A percentile compares a stretch with the other conserved stretches of the same genome.
Conservation (phyloP, 306 rosid genomes). For the Castanospermum australe region DNA sequence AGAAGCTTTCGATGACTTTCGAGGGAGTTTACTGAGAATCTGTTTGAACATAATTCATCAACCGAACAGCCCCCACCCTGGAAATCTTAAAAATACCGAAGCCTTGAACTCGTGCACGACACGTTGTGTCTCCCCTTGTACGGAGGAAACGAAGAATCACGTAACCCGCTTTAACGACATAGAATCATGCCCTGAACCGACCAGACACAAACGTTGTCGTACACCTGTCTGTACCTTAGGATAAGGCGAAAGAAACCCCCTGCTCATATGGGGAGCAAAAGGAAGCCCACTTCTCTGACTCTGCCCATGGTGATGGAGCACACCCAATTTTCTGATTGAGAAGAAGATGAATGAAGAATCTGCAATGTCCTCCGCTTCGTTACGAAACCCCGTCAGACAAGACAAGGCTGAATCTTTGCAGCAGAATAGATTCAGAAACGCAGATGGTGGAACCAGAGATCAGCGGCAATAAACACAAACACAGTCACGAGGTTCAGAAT, state of each 20-base stretch:
- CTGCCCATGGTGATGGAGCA: conserved; percentile 12
- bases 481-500: not conserved
- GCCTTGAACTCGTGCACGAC: not conserved
- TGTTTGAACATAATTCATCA: conserved; percentile 59
- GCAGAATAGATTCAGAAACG: conserved; percentile 35
- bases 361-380: conserved; percentile 6
- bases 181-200: not conserved
- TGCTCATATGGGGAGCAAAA: conserved; percentile 38
- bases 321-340: not conserved
- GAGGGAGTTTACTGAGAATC: conserved; percentile 59
- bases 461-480: not conserved
- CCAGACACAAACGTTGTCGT: conserved; percentile 7
- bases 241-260: not conserved
- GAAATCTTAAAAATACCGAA: conserved; percentile 7
- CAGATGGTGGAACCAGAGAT: conserved; percentile 1
- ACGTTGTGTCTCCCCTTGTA: not conserved
- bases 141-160: not conserved
- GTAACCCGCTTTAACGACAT: not conserved
- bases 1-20: conserved; percentile 57
- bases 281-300: conserved; percentile 30
- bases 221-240: not conserved
- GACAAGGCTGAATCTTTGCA: conserved; percentile 17
- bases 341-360: conserved; percentile 16
- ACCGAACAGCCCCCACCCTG: conserved; percentile 2
- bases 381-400: not conserved